Percentiles rank a stretch among this genome's conserved stretches.
Evolutionary conservation across 345 rosid species (phyloP).

Genomic region (Fremontodendron californicum): DNA sequence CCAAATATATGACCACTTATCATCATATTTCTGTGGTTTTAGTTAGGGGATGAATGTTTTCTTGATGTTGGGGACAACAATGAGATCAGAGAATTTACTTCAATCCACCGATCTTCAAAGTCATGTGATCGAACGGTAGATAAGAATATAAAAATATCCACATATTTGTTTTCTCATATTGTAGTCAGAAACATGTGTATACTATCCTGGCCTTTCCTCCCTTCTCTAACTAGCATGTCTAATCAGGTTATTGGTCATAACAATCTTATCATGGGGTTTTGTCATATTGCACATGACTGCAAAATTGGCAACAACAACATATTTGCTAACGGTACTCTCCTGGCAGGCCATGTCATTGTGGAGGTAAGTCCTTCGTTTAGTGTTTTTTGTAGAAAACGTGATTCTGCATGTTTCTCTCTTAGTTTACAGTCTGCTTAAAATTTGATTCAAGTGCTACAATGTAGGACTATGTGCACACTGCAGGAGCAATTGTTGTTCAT

Average conservation of each 20-base stretch:
- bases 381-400: not conserved
- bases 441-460: conserved; percentile 33
- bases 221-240: not conserved
- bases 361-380: conserved; percentile 56
- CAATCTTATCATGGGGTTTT: conserved; percentile 91
- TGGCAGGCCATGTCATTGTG: conserved; percentile 85
- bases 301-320: conserved; percentile 78
- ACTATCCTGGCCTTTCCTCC: not conserved
- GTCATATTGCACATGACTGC: conserved; percentile 96
- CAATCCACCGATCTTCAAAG: conserved; percentile 85
- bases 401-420: not conserved
- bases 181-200: not conserved
- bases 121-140: conserved; percentile 62
- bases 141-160: not conserved
- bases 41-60: conserved; percentile 75
- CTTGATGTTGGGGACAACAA: conserved; percentile 77
- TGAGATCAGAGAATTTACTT: conserved; percentile 75
- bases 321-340: conserved; percentile 78
- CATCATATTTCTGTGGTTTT: conserved; percentile 9
- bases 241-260: conserved; percentile 72
- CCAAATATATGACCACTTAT: not conserved
- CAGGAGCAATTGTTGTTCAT: conserved; percentile 79
- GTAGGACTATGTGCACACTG: conserved; percentile 79
- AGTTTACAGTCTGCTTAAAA: conserved; percentile 17
- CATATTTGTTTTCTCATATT: not conserved